These are phyloP conservation scores for Quercus gilva DNA, from an alignment of 306 rosid species.

Conservation along the genomic window DNA sequence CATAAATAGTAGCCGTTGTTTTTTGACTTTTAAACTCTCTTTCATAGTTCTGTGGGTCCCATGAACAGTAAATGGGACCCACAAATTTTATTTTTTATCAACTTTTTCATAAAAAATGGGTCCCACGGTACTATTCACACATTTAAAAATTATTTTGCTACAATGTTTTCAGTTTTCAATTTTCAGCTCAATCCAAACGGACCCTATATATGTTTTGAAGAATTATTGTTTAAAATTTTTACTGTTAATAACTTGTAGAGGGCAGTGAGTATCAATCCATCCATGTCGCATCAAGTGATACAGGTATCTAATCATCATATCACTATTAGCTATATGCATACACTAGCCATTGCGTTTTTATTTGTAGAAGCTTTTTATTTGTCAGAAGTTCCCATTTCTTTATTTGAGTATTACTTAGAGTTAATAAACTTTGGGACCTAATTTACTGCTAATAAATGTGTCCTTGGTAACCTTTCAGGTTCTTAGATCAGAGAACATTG, in stretches of 20 bases:
- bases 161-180: too few species aligned
- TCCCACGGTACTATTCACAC: too few species aligned
- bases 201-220: not conserved
- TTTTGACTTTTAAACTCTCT: too few species aligned
- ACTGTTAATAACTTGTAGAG: slow-evolving; percentile 43
- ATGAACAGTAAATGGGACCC: too few species aligned
- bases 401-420: not conserved
- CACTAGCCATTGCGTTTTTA: not conserved
- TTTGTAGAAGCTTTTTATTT: not conserved
- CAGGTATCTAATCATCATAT: slow-evolving; percentile 46
- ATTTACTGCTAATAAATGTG: not conserved
- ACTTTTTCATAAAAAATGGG: too few species aligned
- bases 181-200: too few species aligned
- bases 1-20: too few species aligned
- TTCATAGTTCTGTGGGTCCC: too few species aligned
- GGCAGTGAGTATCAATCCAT: slow-evolving; percentile 77
- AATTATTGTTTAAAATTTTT: slow-evolving; percentile 3
- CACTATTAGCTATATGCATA: not conserved
- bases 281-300: slow-evolving; percentile 71
- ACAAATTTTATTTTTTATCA: too few species aligned
- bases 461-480: slow-evolving; percentile 38
- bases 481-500: slow-evolving; percentile 72
- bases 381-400: not conserved
- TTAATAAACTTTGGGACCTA: not conserved
- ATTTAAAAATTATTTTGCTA: too few species aligned